These are phyloP conservation scores for Fistulinella prunicolor DNA, from an alignment of 768 basidiomycete genomes.

Conservation along the genomic window DNA sequence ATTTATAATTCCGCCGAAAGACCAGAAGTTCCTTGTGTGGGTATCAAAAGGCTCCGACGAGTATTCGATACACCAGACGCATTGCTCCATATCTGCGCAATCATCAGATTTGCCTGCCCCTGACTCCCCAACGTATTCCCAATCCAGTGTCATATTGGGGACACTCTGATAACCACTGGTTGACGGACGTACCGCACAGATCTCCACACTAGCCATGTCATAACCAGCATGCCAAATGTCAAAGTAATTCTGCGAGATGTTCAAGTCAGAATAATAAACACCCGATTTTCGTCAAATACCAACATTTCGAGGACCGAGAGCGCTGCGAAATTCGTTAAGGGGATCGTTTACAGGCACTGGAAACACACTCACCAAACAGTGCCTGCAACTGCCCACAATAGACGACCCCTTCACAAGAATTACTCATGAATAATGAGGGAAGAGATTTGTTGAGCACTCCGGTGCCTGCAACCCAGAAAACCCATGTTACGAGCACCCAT, in stretches of 20 bases:
- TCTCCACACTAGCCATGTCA: conserved; percentile 53
- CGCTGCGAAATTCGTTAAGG: conserved; percentile 28
- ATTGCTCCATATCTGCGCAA: conserved; percentile 1
- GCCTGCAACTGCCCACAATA: conserved; percentile 58
- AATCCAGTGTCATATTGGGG: conserved; percentile 18
- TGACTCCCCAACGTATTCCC: conserved; percentile 1
- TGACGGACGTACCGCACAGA: conserved; percentile 41
- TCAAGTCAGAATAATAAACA: conserved; percentile 8
- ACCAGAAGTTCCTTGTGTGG: neutral
- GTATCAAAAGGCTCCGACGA: neutral
- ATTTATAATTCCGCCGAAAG: neutral
- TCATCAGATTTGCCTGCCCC: conserved; percentile 4
- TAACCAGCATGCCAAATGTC: conserved; percentile 45
- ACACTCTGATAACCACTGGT: conserved; percentile 26
- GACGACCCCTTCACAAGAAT: conserved; percentile 40
- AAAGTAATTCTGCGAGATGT: conserved; percentile 38
- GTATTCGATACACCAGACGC: neutral
- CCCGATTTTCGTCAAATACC: conserved; percentile 14
- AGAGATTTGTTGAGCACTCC: conserved; percentile 49
- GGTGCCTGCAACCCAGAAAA: conserved; percentile 58
- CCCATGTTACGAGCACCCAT: conserved; percentile 58
- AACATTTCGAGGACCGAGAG: conserved; percentile 54
- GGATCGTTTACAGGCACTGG: no score
- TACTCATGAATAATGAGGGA: conserved; percentile 41
- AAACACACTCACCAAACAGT: conserved; percentile 44